Base-by-base conservation (phyloP, 2,329 filamentous ascomycete genomes). In the Fusarium mangiferae region DNA sequence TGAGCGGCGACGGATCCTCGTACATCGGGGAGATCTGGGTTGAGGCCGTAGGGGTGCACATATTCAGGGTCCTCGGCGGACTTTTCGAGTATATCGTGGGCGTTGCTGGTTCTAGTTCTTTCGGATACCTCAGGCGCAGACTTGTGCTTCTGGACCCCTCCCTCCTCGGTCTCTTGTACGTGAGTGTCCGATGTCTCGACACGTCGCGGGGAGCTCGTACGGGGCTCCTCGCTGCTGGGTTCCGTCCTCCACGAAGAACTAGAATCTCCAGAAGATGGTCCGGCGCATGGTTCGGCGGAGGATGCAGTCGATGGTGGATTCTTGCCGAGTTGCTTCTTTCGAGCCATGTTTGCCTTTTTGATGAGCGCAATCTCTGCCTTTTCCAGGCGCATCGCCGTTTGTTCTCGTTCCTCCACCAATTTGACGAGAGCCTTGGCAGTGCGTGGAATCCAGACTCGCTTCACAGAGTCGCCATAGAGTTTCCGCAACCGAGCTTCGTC, bases 321-420 rank as follows among this genome's bases (percentile, higher is more conserved):
- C 11, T 57, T 51, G 30, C 51, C 42, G 10, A 77, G 56, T 13
- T 76, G 70, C 84, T 94, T 95, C 66, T 90, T 81, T 54, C 93
- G 91, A 28, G 90, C 90, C 67, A 87, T 89, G 82, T 96, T 96
- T 52, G 94, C 94, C 48, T 90, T 86, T 76, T 92, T 93, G 79
- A 98, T 94, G 13, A 98, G 88, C 78, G 94, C 92, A 35, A 96
- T 92, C 84, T 98, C 95, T 35, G 95, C 94, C 71, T 87, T 91
- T 81, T 99, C 96, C 10, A 99, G 88, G 76, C 93, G 92, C 85
- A 93, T 90, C 7, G 95, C 94, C 10, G 90, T 90, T 80, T 93
- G 90, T 79, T 98, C 92, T 45, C 96, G 91, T 74, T 97, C 90
- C 77, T 94, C 89, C 45, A 98, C 94, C 62, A 95, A 86, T 15